These are phyloP conservation scores for Cajanus cajan DNA, from an alignment of 306 rosid genomes.

Conservation along the genomic window DNA sequence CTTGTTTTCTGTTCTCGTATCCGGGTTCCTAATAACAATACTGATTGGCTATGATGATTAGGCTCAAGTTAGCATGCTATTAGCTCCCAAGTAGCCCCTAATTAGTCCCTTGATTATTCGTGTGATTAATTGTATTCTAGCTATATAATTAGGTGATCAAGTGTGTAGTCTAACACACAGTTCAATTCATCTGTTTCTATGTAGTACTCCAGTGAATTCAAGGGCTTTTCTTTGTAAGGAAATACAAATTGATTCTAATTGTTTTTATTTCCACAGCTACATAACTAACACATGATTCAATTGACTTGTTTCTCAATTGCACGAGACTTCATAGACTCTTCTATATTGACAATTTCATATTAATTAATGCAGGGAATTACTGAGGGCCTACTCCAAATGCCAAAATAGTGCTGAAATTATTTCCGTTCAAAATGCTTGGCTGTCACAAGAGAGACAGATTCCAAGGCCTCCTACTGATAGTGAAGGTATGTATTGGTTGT, in stretches of 20 bases:
- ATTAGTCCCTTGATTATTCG: background rate
- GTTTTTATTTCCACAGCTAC: background rate
- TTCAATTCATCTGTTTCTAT: background rate
- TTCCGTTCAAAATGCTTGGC: constrained; percentile 82
- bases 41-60: background rate
- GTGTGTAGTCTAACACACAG: background rate
- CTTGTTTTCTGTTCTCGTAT: background rate
- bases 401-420: constrained; percentile 74
- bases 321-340: background rate
- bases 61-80: constrained; percentile 8
- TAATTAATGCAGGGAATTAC: constrained; percentile 67
- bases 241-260: constrained; percentile 1
- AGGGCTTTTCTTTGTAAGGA: constrained; percentile 19
- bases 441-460: constrained; percentile 63
- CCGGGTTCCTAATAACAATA: background rate
- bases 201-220: background rate
- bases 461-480: constrained; percentile 49
- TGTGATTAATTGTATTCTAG: constrained; percentile 4
- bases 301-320: background rate
- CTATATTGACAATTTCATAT: background rate
- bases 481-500: constrained; percentile 49
- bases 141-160: constrained; percentile 10
- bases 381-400: constrained; percentile 81
- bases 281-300: background rate
- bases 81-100: background rate